Conservation (phyloP, 2,329 filamentous ascomycete genomes). For the Claviceps sp. region DNA sequence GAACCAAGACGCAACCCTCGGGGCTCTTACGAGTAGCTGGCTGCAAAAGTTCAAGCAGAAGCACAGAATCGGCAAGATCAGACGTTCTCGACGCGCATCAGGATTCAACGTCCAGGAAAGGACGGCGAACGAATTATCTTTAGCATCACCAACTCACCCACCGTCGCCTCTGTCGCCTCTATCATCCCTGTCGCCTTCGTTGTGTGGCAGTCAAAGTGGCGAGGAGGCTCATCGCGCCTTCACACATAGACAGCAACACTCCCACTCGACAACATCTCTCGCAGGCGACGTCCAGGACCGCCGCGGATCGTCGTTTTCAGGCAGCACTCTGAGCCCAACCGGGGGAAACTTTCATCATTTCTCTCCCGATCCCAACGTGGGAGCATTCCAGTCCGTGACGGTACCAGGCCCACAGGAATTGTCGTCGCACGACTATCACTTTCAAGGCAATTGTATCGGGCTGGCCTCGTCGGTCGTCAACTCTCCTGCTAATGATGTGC, state of each 20-base stretch:
- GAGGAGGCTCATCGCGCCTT: slow-evolving; percentile 45
- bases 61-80: slow-evolving; percentile 44
- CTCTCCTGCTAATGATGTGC: slow-evolving; percentile 34
- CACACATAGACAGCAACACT: slow-evolving; percentile 19
- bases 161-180: slow-evolving; percentile 33
- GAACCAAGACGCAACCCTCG: slow-evolving; percentile 57
- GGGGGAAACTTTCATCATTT: slow-evolving; percentile 52
- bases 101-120: slow-evolving; percentile 49
- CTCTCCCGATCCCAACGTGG: slow-evolving; percentile 58
- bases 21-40: slow-evolving; percentile 64
- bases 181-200: slow-evolving; percentile 34
- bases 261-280: slow-evolving; percentile 21
- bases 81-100: slow-evolving; percentile 42
- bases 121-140: slow-evolving; percentile 49
- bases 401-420: slow-evolving; percentile 21
- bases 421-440: slow-evolving; percentile 45
- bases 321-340: slow-evolving; percentile 58
- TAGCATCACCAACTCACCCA: slow-evolving; percentile 55
- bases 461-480: slow-evolving; percentile 39
- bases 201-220: slow-evolving; percentile 49
- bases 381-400: slow-evolving; percentile 40
- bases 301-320: slow-evolving; percentile 51
- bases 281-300: slow-evolving; percentile 18
- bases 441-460: slow-evolving; percentile 47
- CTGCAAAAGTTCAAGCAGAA: slow-evolving; percentile 94